A percentile compares a stretch with the other conserved stretches of the same genome.
Evolutionary conservation across 2,329 filamentous ascomycete species (phyloP).

Genomic region (Paracorniculantispora psalliotae): DNA sequence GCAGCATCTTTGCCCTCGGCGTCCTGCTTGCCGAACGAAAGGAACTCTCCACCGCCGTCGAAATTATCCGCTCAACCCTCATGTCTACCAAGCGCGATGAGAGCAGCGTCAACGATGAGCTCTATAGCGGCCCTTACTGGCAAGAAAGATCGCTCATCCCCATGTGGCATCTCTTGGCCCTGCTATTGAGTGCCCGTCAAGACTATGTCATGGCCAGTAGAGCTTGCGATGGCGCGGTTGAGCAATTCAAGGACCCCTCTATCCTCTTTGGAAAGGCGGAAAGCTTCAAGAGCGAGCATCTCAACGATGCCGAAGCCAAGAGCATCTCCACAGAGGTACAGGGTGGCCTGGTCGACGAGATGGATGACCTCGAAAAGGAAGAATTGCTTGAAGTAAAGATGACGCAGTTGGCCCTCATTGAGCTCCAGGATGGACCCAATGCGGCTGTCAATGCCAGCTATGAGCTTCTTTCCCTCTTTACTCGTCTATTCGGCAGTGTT

Average conservation of each 20-base stretch:
- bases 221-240: constrained; percentile 85
- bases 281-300: constrained; percentile 59
- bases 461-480: constrained; percentile 78
- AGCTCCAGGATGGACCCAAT: constrained; percentile 76
- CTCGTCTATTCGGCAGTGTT: constrained; percentile 65
- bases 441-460: constrained; percentile 83
- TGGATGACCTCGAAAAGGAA: constrained; percentile 81
- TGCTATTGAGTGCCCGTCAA: constrained; percentile 80
- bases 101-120: constrained; percentile 35
- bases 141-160: constrained; percentile 66
- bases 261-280: constrained; percentile 63
- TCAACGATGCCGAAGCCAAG: constrained; percentile 49
- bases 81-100: constrained; percentile 48
- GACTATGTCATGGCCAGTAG: constrained; percentile 76
- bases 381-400: constrained; percentile 91
- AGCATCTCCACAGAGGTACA: constrained; percentile 19
- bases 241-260: constrained; percentile 72
- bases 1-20: constrained; percentile 74
- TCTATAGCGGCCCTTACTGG: constrained; percentile 48
- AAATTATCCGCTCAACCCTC: constrained; percentile 73
- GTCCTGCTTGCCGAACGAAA: constrained; percentile 84
- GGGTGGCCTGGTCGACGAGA: constrained; percentile 64
- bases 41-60: constrained; percentile 74
- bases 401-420: constrained; percentile 81
- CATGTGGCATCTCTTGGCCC: constrained; percentile 84